Evolutionary conservation across 2,329 filamentous ascomycete genomes (phyloP), one percentile per base, ranked within the genome.

Genomic region (Colletotrichum endophyticum): DNA sequence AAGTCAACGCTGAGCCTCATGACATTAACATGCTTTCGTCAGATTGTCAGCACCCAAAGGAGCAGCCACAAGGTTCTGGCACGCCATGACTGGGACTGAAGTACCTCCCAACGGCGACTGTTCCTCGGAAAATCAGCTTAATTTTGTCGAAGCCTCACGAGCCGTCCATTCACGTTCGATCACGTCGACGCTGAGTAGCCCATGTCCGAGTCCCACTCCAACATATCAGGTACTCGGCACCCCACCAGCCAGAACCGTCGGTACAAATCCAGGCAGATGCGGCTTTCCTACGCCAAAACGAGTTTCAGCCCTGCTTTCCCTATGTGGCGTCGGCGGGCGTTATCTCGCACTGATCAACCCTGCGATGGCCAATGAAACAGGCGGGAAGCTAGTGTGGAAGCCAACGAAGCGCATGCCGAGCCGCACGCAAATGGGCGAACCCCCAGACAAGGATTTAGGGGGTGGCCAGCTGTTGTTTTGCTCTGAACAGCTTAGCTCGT

Each of bases 341-440:
- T 49, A 22, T 56, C 28, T 25, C 64, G 73, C 73, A 66, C 64
- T 53, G 73, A 69, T 76, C 36, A 57, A 49, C 64, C 36, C 49
- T 49, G 64, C 71, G 44, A 25, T 56, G 27, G 6, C 66, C 64
- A 76, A 66, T 76, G 74, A 76, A 76, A 76, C 74, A 56, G 27
- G 22, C 44, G 34, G 66, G 63, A 59, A 27, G 61, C 28, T 56
- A 53, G 57, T n/a, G 27, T 53, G 57, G 34, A 74, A 67, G 70
- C 72, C 66, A 74, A 36, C 44, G 44, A 70, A 73, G 70, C 70
- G 67, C 27, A 66, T 59, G 22, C 44, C 59, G 53, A 73, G 39
- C 63, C 27, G 53, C 63, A 64, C 19, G 27, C 73, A 75, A n/a
- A 15, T 39, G 67, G 27, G 63, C 39, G 67, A 70, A n/a, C 56